Percentiles rank a stretch among this genome's conserved stretches.
Evolutionary conservation across 2,329 filamentous ascomycete genomes (phyloP).

Genomic region (Trematosphaeria pertusa): DNA sequence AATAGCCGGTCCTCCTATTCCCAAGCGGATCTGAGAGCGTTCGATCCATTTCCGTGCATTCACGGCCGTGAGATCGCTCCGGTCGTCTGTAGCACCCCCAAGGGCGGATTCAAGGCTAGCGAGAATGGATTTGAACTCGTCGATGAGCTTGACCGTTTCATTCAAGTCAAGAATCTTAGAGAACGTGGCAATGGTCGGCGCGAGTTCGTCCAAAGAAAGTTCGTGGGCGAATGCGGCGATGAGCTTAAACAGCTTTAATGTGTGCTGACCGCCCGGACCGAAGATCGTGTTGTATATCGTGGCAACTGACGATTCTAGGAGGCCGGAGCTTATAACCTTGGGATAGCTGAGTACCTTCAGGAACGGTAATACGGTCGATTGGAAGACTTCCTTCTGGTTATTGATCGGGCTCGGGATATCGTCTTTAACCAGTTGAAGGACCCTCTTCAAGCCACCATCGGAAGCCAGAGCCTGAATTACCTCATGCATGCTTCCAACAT

Average conservation of each 20-base stretch:
- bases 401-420: background rate
- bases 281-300: conserved; percentile 37
- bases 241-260: conserved; percentile 27
- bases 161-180: background rate
- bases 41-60: background rate
- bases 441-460: conserved; percentile 1
- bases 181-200: background rate
- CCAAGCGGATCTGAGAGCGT: no score
- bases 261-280: conserved; percentile 28
- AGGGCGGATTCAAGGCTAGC: no score
- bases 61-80: background rate
- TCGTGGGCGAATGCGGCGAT: conserved; percentile 7
- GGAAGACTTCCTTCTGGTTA: background rate
- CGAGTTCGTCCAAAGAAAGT: background rate
- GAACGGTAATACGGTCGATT: conserved; percentile 8
- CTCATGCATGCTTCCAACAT: conserved; percentile 5
- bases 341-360: conserved; percentile 35
- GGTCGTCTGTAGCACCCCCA: no score
- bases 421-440: background rate
- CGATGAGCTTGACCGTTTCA: no score
- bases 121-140: no score
- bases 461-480: conserved; percentile 5
- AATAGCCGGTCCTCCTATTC: no score
- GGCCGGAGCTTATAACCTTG: conserved; percentile 34
- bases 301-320: conserved; percentile 36